Percentiles rank a stretch among this genome's conserved stretches.
Conservation (phyloP, 108 stramenopile species). For the Skeletonema costatum region DNA sequence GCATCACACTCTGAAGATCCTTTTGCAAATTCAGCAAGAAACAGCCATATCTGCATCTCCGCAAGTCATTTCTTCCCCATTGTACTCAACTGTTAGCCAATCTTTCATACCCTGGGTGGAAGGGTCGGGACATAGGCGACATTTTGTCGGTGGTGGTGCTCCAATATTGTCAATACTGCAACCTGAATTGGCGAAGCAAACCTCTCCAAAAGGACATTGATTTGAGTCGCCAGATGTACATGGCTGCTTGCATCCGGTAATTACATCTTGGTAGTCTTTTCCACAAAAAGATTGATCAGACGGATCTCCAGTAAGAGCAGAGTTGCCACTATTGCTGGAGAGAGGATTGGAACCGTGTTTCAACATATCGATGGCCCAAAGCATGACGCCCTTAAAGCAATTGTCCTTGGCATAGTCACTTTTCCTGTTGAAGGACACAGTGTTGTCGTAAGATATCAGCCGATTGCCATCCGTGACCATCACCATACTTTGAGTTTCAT, state of each 20-base stretch:
- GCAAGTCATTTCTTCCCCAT: conserved; percentile 42
- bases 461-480: conserved; percentile 56
- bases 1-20: conserved; percentile 40
- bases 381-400: conserved; percentile 46
- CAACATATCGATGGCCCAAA: conserved; percentile 55
- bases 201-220: conserved; percentile 37
- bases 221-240: conserved; percentile 42
- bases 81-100: conserved; percentile 41
- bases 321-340: conserved; percentile 47
- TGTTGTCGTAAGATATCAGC: conserved; percentile 55
- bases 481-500: conserved; percentile 47
- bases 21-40: conserved; percentile 25
- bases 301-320: conserved; percentile 33
- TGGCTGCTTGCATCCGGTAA: conserved; percentile 40
- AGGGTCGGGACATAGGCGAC: conserved; percentile 48
- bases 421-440: conserved; percentile 48
- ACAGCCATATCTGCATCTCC: conserved; percentile 43
- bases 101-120: conserved; percentile 50
- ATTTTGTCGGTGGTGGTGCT: conserved; percentile 44
- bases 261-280: conserved; percentile 44
- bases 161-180: conserved; percentile 49
- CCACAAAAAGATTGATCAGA: conserved; percentile 49
- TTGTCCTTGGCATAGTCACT: conserved; percentile 40
- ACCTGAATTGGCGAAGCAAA: conserved; percentile 46
- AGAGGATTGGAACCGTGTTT: conserved; percentile 46